Conservation (phyloP, 1,284 basidiomycete genomes). For the Sporisorium scitamineum region DNA sequence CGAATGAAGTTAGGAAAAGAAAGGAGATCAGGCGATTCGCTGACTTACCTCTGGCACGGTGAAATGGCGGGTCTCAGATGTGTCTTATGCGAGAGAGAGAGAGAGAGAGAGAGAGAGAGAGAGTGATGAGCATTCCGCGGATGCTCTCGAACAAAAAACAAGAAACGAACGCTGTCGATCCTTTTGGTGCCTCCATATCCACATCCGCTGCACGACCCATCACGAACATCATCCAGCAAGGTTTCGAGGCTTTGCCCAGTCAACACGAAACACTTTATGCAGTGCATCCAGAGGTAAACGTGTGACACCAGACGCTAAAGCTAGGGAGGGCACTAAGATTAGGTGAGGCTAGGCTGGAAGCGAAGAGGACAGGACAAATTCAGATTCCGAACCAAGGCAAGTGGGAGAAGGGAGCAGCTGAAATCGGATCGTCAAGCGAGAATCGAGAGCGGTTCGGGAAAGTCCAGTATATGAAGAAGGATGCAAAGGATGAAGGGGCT, state of each 20-base stretch:
- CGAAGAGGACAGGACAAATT: neutral
- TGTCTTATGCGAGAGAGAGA: neutral
- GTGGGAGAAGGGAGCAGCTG: too few relatives aligned
- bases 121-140: constrained; percentile 3
- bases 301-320: too few relatives aligned
- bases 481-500: neutral
- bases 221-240: too few relatives aligned
- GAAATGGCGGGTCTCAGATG: neutral
- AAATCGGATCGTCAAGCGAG: constrained; percentile 6
- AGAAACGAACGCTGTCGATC: too few relatives aligned
- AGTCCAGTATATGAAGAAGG: neutral
- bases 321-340: too few relatives aligned
- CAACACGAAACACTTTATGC: neutral
- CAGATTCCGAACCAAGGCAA: neutral
- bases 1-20: constrained; percentile 2
- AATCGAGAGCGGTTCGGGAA: neutral
- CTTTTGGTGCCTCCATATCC: too few relatives aligned
- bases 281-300: neutral
- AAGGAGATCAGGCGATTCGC: constrained; percentile 29
- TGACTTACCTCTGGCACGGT: neutral
- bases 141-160: constrained; percentile 1
- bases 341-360: neutral
- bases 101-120: too few relatives aligned
- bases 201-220: too few relatives aligned
- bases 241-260: too few relatives aligned